Evolutionary conservation across 768 basidiomycete genomes (phyloP), one percentile per base, ranked within the genome.

Genomic region (Podaxis sp.): DNA sequence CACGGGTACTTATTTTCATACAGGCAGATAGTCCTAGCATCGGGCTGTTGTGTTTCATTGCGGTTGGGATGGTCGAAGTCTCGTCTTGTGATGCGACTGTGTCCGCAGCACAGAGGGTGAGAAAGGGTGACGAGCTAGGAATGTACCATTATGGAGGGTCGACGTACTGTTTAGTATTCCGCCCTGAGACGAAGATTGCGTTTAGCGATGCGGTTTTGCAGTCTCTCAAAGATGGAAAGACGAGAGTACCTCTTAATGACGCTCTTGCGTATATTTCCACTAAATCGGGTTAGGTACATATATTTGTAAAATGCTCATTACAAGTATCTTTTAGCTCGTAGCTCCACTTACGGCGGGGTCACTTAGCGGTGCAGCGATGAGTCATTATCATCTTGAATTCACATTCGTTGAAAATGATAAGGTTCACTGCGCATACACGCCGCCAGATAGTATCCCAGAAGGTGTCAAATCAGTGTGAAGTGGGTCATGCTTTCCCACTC

Each of bases 111-210:
- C 69, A 86, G 33, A 63, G 63, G 41, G 70, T 88, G 24, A 74
- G 72, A 58, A 82, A 81, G 65, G 87, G 88, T 1, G 82, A 87
- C 30, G 72, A 87, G 68, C 63, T 86, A 0, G 88, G 87, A 63
- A 80, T 76, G 79, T 85, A 88, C 80, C 86, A 86, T 69, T 87
- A 85, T 73, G 86, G 85, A 8, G 86, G 86, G 5, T 87, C 83
- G 37, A 83, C 62, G 72, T 77, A 60, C 64, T 82, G 52, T 62
- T 85, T 17, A 13, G 48, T 51, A 20, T 51, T 59, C 10, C 48
- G 37, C 2, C 48, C 48, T 0, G 30, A 38, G 58, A 26, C 48
- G 3, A 33, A 50, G 49, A 38, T 59, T 10, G 48, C 10, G 30
- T 40, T 59, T 22, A 49, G 20, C 11, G 12, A 37, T 11, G 49